phyloP scores from a whole-genome alignment of 2,329 filamentous ascomycete species.

The Phyllosticta paracitricarpa region DNA sequence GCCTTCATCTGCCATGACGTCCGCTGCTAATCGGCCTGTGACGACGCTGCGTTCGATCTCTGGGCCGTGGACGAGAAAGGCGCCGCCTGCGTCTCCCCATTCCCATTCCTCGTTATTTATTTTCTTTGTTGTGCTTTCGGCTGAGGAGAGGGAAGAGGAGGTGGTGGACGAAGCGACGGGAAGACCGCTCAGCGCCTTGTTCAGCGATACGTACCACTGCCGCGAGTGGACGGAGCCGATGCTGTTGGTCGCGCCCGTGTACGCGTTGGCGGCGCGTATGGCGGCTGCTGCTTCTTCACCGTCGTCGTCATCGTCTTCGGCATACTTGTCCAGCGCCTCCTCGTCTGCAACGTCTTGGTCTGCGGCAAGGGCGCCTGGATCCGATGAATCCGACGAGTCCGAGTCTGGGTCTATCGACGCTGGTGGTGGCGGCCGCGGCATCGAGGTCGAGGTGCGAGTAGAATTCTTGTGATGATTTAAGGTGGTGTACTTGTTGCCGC shows the following conservation, averaged over 20 bases:
- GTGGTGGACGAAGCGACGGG: no score
- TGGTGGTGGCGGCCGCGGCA: neutral
- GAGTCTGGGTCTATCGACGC: neutral
- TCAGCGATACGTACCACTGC: conserved; percentile 55
- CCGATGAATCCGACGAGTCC: neutral
- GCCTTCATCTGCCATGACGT: conserved; percentile 53
- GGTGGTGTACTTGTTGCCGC: neutral
- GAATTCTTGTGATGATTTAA: neutral
- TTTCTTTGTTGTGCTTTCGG: neutral
- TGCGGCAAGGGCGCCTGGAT: neutral
- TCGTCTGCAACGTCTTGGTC: neutral
- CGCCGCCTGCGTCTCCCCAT: conserved; percentile 34
- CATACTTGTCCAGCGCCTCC: conserved; percentile 11
- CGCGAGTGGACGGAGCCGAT: conserved; percentile 60
- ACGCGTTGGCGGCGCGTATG: conserved; percentile 53
- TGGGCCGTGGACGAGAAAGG: conserved; percentile 52
- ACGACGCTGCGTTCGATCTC: conserved; percentile 57
- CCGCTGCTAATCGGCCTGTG: conserved; percentile 49
- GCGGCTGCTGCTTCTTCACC: conserved; percentile 23
- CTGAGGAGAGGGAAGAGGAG: conserved; percentile 29
- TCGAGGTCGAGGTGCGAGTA: neutral
- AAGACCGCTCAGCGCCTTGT: conserved; percentile 45
- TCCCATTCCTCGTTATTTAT: neutral
- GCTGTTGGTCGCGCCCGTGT: conserved; percentile 53
- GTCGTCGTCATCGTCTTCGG: conserved; percentile 24